Evolutionary conservation across 2,329 filamentous ascomycete species (phyloP).

Genomic region (Lasiodiplodia theobromae): DNA sequence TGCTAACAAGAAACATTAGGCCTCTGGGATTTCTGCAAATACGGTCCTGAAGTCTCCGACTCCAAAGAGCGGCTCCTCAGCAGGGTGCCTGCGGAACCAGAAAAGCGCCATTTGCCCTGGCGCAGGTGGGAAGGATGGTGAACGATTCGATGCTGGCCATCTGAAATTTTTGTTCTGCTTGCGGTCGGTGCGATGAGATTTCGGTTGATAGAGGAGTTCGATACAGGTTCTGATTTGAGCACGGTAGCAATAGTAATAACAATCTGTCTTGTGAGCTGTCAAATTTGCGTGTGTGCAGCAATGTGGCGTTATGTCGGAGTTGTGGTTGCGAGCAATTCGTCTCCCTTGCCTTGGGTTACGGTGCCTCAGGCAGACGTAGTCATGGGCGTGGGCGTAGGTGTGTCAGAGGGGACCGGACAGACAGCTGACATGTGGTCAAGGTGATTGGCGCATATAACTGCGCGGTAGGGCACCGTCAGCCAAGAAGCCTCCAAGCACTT

Average conservation of each 20-base stretch:
- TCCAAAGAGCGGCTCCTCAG: neutral
- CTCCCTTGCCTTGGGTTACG: neutral
- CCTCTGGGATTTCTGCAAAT: constrained; percentile 17
- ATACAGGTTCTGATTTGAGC: neutral
- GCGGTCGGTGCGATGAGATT: neutral
- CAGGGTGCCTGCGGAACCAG: neutral
- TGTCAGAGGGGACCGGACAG: neutral
- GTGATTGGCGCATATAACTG: neutral
- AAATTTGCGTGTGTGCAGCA: neutral
- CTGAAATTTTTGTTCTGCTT: neutral
- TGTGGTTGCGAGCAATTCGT: neutral
- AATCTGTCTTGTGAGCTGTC: too few species aligned
- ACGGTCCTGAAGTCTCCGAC: constrained; percentile 9
- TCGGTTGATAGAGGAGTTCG: neutral
- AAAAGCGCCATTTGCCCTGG: constrained; percentile 2
- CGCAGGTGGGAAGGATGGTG: neutral
- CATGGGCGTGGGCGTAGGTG: neutral
- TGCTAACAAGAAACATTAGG: neutral
- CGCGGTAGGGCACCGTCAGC: neutral
- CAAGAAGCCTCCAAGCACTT: neutral
- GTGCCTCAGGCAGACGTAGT: neutral
- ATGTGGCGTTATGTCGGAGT: neutral
- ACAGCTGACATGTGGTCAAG: neutral
- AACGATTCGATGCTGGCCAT: neutral
- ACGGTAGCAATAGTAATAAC: neutral